Evolutionary conservation across 179 eudicot genomes (phyloP).

Genomic region (Silene noctiflora): DNA sequence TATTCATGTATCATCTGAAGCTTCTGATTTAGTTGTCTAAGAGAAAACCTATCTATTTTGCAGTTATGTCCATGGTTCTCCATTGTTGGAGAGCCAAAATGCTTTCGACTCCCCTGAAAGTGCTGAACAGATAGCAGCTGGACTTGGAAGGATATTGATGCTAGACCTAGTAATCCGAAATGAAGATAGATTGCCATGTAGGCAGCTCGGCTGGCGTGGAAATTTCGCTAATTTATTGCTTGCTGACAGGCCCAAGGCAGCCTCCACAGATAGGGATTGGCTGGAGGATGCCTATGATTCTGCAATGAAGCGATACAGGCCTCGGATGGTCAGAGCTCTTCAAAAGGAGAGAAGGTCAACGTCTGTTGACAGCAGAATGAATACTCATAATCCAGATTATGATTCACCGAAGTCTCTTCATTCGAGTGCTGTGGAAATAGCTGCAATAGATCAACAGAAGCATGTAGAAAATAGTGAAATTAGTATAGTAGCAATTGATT

Average conservation of each 20-base stretch:
- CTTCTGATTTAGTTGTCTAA: constrained; percentile 14
- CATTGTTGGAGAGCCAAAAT: constrained; percentile 72
- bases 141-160: constrained; percentile 90
- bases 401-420: constrained; percentile 56
- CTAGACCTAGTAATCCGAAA: constrained; percentile 94
- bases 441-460: constrained; percentile 41
- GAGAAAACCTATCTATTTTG: constrained; percentile 20
- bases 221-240: constrained; percentile 34
- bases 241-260: constrained; percentile 47
- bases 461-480: constrained; percentile 37
- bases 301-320: constrained; percentile 62
- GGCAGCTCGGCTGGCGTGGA: constrained; percentile 95
- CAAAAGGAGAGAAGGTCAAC: constrained; percentile 64
- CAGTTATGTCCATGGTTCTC: constrained; percentile 95
- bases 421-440: constrained; percentile 43
- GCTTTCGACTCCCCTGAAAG: constrained; percentile 68
- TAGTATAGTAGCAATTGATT: constrained; percentile 88
- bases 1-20: neutral
- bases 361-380: constrained; percentile 68
- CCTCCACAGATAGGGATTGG: constrained; percentile 52
- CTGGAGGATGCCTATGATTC: constrained; percentile 80
- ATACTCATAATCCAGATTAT: constrained; percentile 41
- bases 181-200: constrained; percentile 97
- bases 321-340: constrained; percentile 55
- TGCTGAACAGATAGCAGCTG: constrained; percentile 72